These are phyloP conservation scores for Helminthosporium solani DNA, from an alignment of 2,329 filamentous ascomycete genomes.

Conservation along the genomic window DNA sequence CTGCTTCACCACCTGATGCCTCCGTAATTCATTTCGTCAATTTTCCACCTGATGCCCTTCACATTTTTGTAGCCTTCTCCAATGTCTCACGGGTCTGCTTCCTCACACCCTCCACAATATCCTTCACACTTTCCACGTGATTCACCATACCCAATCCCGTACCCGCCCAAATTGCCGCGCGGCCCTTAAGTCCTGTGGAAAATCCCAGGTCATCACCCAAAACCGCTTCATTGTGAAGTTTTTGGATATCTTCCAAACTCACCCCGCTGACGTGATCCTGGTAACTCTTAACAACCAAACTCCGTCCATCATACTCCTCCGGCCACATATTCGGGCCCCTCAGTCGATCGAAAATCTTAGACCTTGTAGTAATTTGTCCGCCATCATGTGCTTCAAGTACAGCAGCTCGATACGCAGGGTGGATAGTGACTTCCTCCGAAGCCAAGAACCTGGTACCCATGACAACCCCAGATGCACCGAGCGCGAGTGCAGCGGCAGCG, in stretches of 20 bases:
- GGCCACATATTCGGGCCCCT: slow-evolving; percentile 62
- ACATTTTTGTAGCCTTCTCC: slow-evolving; percentile 15
- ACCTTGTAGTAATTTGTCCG: slow-evolving; percentile 51
- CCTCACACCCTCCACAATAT: slow-evolving; percentile 51
- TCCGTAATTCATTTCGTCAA: not conserved
- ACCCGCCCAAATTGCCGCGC: slow-evolving; percentile 59
- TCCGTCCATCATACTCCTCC: slow-evolving; percentile 57
- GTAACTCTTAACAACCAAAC: slow-evolving; percentile 56
- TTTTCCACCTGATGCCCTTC: not conserved
- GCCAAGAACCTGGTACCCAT: slow-evolving; percentile 68
- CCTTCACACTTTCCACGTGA: slow-evolving; percentile 50
- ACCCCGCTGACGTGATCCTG: slow-evolving; percentile 42
- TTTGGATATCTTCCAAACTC: slow-evolving; percentile 46
- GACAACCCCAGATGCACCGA: slow-evolving; percentile 57
- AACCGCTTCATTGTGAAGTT: slow-evolving; percentile 49
- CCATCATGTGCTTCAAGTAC: slow-evolving; percentile 52
- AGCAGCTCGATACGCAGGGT: slow-evolving; percentile 48
- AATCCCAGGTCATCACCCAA: slow-evolving; percentile 52
- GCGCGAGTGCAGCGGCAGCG: slow-evolving; percentile 57
- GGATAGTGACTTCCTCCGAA: slow-evolving; percentile 48
- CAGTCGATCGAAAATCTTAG: slow-evolving; percentile 54
- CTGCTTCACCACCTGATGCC: too few species aligned
- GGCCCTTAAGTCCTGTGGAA: slow-evolving; percentile 52
- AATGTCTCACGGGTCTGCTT: slow-evolving; percentile 41
- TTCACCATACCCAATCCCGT: slow-evolving; percentile 61